Conservation (phyloP, 2,329 filamentous ascomycete species). For the Ceratocystis diversiconidia region DNA sequence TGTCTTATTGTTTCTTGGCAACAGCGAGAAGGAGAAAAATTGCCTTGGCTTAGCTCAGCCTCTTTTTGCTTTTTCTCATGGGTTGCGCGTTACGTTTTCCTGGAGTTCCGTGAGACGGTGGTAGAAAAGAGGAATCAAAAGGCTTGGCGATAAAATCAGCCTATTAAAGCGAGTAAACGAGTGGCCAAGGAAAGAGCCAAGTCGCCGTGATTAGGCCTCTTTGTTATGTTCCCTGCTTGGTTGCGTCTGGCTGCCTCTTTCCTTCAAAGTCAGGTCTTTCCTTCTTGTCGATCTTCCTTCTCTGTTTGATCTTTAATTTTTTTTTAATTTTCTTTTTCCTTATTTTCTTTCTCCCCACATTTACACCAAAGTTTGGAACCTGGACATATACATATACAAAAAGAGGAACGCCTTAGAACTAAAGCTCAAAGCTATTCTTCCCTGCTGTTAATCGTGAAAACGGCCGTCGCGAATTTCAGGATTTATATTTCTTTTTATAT, state of each 20-base stretch:
- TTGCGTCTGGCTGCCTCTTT: not conserved
- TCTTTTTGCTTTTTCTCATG: not conserved
- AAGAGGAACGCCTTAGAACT: not conserved
- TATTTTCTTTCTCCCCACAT: not conserved
- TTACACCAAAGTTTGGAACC: not conserved
- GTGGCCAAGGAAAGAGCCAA: not conserved
- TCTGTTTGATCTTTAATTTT: not conserved
- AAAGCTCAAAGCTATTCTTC: conserved; percentile 1
- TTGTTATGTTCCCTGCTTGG: not conserved
- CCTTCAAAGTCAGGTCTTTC: not conserved
- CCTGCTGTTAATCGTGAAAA: not conserved
- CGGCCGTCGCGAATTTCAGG: not conserved
- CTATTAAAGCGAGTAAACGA: not conserved
- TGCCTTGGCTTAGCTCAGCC: not conserved
- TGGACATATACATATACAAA: not conserved
- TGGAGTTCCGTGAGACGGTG: not conserved
- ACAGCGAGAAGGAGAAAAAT: not conserved
- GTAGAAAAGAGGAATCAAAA: not conserved
- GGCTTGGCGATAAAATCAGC: not conserved
- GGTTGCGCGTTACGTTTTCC: not conserved
- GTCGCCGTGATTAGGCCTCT: not conserved
- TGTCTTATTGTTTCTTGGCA: not conserved
- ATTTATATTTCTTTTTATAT: not conserved
- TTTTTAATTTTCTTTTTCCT: not conserved
- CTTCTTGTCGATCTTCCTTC: not conserved